Base-by-base conservation (phyloP, 192 early-diverging fungal species). In the Gaertneriomyces sp. region DNA sequence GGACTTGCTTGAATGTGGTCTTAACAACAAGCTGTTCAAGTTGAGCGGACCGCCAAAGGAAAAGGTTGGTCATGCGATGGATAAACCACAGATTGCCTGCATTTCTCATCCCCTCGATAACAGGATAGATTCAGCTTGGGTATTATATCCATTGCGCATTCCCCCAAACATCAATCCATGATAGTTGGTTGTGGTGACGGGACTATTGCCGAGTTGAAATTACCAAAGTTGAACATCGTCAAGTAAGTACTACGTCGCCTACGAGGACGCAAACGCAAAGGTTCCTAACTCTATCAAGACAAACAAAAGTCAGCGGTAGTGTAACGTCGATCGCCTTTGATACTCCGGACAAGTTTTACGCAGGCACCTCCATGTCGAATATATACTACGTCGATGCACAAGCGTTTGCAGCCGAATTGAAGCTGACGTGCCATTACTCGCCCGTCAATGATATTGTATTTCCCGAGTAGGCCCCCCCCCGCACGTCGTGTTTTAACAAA, bases 131-230 rank as follows among this genome's bases (percentile, higher is more conserved):
- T 85, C 60, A 71, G 75, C 53, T 74, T 81, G 74, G 83, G 83
- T 9, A 75, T 85, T 45, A 40, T 83, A 10, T 81, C 79, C 1
- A 65, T 79, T 9, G 76, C 81, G 42, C 60, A 83, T 17, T 56
- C 62, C 1, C 71, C 73, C 4, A 55, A 68, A 17, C 63, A 71
- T 33, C 66, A 78, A 19, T 58, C 43, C 39, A 71, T 81, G 11
- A 54, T 85, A 11, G 81, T 80, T 9, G 83, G 83, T 42, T 73
- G 79, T 53, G 83, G 83, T 42, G 83, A 85, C 46, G 83, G 83
- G 0, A 83, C 76, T 25, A 76, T 85, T 58, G 76, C 83, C 5
- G 68, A 58, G 4, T 57, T 85, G 20, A 76, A 74, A 60, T 64
- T 81, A 7, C 79, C 77, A 33, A 79, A 77, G 33, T 67, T 85